These are phyloP conservation scores for Silybum marianum DNA, from an alignment of 129 eudicot species.

Conservation along the genomic window DNA sequence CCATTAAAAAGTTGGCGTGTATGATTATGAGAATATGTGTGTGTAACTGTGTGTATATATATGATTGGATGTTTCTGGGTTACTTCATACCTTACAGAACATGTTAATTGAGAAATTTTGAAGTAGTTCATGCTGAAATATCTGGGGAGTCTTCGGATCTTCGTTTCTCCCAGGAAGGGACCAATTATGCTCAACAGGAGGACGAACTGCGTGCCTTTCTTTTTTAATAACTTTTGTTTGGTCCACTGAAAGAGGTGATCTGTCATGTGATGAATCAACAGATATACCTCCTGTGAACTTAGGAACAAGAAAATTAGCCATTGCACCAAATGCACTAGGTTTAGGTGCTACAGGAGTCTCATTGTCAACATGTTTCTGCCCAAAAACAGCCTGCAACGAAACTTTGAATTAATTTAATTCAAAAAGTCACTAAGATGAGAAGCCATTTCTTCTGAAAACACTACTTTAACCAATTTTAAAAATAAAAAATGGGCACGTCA, in stretches of 20 bases:
- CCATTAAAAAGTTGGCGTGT: background rate
- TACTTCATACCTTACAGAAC: constrained; percentile 85
- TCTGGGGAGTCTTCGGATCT: constrained; percentile 65
- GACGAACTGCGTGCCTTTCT: constrained; percentile 94
- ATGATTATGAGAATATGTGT: background rate
- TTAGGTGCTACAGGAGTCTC: constrained; percentile 62
- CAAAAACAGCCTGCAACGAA: constrained; percentile 76
- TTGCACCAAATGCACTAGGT: constrained; percentile 91
- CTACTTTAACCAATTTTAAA: background rate
- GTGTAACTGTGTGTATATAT: background rate
- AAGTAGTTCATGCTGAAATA: constrained; percentile 97
- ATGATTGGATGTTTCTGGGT: constrained; percentile 4
- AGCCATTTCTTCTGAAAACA: background rate
- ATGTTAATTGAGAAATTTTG: constrained; percentile 90
- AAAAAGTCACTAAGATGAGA: background rate
- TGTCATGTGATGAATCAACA: constrained; percentile 65
- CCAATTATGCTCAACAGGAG: constrained; percentile 96
- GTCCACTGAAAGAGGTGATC: constrained; percentile 53
- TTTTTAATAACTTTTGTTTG: constrained; percentile 55
- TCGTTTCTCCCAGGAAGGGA: constrained; percentile 66
- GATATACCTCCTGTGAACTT: constrained; percentile 86
- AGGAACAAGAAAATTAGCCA: constrained; percentile 97
- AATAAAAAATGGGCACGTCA: background rate
- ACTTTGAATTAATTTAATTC: constrained; percentile 13
- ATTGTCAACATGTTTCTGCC: constrained; percentile 63